phyloP scores from a whole-genome alignment of 352 stramenopile genomes.

The Phytopythium litorale region DNA sequence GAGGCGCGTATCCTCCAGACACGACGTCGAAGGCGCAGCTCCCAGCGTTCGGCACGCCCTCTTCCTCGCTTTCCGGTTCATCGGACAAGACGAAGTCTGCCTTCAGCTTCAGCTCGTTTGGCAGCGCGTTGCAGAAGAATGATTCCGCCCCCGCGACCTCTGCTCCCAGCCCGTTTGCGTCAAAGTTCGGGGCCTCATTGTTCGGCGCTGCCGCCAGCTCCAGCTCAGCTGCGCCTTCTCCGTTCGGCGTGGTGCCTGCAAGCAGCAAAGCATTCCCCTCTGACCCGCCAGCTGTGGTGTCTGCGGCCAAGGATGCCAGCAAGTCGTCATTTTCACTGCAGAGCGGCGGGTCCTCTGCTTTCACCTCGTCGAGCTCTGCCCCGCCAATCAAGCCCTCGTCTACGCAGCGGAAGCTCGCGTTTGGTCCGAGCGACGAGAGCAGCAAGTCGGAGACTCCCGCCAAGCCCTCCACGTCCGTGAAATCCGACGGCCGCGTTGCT shows the following conservation, averaged over 20 bases:
- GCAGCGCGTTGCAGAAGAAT: slow-evolving; percentile 9
- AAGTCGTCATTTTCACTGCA: background rate
- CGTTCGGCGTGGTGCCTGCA: slow-evolving; percentile 21
- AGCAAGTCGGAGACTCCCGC: background rate
- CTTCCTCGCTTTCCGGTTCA: slow-evolving; percentile 1
- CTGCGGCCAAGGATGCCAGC: slow-evolving; percentile 5
- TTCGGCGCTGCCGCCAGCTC: background rate
- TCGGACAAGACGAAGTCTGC: slow-evolving; percentile 16
- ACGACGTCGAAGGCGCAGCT: slow-evolving; percentile 13
- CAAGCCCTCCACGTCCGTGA: background rate
- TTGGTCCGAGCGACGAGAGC: slow-evolving; percentile 10
- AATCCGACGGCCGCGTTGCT: background rate
- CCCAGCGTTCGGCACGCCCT: slow-evolving; percentile 4
- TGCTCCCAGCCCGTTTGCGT: background rate
- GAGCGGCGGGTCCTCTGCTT: background rate
- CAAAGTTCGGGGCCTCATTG: background rate
- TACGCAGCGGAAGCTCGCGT: slow-evolving; percentile 30
- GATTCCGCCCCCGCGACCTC: background rate
- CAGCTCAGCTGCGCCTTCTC: slow-evolving; percentile 12
- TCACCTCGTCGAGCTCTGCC: background rate
- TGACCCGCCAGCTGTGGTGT: slow-evolving; percentile 8
- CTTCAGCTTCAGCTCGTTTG: slow-evolving; percentile 25
- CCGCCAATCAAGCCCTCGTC: background rate
- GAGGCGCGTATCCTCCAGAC: slow-evolving; percentile 16
- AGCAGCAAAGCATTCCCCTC: slow-evolving; percentile 20